phyloP scores from a whole-genome alignment of 441 rosid genomes.

The Isatis lusitanica region DNA sequence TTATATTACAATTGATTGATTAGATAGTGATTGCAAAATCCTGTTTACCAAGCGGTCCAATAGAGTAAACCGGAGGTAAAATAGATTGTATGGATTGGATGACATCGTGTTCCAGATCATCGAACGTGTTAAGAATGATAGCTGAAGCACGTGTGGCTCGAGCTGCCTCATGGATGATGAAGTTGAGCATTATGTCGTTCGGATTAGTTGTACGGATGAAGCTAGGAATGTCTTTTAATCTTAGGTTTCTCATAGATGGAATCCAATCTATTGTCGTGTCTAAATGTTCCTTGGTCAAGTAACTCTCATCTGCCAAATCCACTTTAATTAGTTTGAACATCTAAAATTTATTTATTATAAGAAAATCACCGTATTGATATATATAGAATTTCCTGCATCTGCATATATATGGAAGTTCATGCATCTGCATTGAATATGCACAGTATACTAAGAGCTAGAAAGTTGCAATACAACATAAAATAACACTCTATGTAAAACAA shows the following conservation, averaged over 20 bases:
- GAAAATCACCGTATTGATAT: not conserved
- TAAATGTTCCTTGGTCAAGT: conserved; percentile 27
- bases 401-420: not conserved
- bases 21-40: no score
- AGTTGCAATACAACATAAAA: no score
- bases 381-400: not conserved
- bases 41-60: no score
- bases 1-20: no score
- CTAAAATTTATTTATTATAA: no score
- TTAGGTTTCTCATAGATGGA: conserved; percentile 39
- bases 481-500: no score
- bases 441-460: not conserved
- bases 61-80: conserved; percentile 32
- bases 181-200: conserved; percentile 32
- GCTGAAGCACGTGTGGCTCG: conserved; percentile 28
- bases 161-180: conserved; percentile 5
- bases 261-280: conserved; percentile 41
- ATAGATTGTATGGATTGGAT: conserved; percentile 16
- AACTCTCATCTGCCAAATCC: conserved; percentile 36
- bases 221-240: conserved; percentile 42
- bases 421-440: not conserved
- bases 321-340: not conserved
- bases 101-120: conserved; percentile 34
- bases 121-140: conserved; percentile 41
- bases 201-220: conserved; percentile 35